Evolutionary conservation across 495 filamentous ascomycete species (phyloP), one percentile per base, ranked within the genome.

Genomic region (Daldinia grandis): DNA sequence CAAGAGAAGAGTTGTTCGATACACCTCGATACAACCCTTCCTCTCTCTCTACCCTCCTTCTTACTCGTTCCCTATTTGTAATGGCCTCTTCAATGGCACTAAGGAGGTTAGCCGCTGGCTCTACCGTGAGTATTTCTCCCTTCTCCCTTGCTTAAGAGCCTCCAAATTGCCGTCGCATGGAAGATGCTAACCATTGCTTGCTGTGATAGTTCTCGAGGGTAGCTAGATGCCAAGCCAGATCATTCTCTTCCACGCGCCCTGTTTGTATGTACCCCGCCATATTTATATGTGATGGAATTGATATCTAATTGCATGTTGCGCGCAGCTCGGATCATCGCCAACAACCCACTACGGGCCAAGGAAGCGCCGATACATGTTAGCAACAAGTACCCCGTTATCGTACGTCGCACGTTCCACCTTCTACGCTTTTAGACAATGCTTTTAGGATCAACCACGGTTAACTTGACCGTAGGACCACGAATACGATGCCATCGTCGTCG

Each of bases 321-420:
- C 58, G 35, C 66, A 80, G 81, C 85, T 79, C 81, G 91, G 76
- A 93, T 99, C 75, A 93, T 95, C 78, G 87, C 91, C 67, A 92
- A 88, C 81, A 86, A 89, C 68, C 92, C 92, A 54, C 84, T 98
- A 73, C 91, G 94, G 75, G 95, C 94, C 37, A 96, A 95, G 83
- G 95, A 97, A 83, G 93, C 93, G 58, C 90, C 90, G 59, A 88
- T 91, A 31, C 91, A 93, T 76, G 85, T 97, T 70, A 90, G 88
- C 79, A 87, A 85, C 78, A 94, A 95, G 79, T 97, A 97, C 81
- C 91, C 94, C 31, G 90, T 98, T 66, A 91, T 98, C 81, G 93
- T 96, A 91, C 79, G 92, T 87, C 59, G 49, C 61, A 28, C 35
- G 35, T 50, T 40, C 44, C 30, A 42, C 35, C 30, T 50, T 40